These are phyloP conservation scores for Geosmithia putterillii DNA, from an alignment of 2,329 filamentous ascomycete genomes.

Conservation along the genomic window DNA sequence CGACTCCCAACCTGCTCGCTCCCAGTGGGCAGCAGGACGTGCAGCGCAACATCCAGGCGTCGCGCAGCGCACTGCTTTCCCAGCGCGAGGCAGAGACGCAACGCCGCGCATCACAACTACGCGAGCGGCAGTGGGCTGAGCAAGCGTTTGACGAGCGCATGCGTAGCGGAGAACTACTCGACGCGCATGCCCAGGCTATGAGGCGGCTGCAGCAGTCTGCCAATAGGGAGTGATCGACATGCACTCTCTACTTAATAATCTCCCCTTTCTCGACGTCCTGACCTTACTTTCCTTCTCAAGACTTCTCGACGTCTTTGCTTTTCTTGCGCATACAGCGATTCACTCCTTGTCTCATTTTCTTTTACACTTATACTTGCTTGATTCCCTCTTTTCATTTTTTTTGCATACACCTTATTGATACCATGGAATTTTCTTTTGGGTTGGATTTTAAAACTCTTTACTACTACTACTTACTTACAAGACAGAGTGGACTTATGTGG, in stretches of 20 bases:
- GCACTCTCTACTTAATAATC: background rate
- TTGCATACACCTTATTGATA: too few species aligned
- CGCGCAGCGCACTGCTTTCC: conserved; percentile 42
- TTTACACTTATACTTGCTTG: too few species aligned
- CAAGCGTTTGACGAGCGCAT: conserved; percentile 62
- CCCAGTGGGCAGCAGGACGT: conserved; percentile 21
- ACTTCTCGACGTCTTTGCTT: too few species aligned
- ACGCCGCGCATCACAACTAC: conserved; percentile 43
- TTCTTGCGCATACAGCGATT: too few species aligned
- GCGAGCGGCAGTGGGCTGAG: conserved; percentile 45
- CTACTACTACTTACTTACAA: too few species aligned
- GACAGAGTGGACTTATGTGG: too few species aligned
- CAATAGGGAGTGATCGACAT: conserved; percentile 16
- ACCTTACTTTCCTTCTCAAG: background rate
- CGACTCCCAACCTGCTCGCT: conserved; percentile 15
- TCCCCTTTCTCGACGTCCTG: background rate
- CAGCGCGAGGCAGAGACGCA: conserved; percentile 52
- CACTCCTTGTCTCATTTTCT: too few species aligned
- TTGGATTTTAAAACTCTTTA: too few species aligned
- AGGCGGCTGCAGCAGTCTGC: conserved; percentile 57
- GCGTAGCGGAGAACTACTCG: conserved; percentile 61
- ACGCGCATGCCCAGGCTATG: conserved; percentile 69
- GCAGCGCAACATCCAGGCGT: conserved; percentile 37
- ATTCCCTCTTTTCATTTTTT: too few species aligned
- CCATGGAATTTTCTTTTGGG: too few species aligned